Percentiles rank a stretch among this genome's conserved stretches.
phyloP scores from a whole-genome alignment of 2,329 filamentous ascomycete species.

The Cephalotrichum gorgonifer region DNA sequence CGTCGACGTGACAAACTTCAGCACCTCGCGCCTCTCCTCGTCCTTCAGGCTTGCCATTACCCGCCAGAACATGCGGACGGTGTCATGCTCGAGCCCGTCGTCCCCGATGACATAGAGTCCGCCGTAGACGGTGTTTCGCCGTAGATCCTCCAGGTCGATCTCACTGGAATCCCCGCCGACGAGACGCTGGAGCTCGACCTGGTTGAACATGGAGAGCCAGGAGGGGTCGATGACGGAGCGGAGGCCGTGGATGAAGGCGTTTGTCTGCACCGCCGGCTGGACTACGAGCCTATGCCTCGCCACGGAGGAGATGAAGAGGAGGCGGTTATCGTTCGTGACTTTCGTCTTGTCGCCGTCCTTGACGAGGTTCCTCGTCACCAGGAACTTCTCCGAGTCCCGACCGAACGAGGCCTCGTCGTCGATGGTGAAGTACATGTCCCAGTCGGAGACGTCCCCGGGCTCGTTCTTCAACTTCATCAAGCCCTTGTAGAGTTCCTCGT shows the following conservation, averaged over 20 bases:
- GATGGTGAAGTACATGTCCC: slow-evolving; percentile 72
- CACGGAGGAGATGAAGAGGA: slow-evolving; percentile 90
- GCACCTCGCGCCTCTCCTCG: slow-evolving; percentile 67
- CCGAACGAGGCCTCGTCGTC: slow-evolving; percentile 52
- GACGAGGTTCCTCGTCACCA: slow-evolving; percentile 65
- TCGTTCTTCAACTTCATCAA: slow-evolving; percentile 79
- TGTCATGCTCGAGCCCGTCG: slow-evolving; percentile 76
- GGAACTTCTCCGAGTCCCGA: slow-evolving; percentile 30
- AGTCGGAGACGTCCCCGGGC: slow-evolving; percentile 63
- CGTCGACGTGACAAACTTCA: slow-evolving; percentile 94
- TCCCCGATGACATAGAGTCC: slow-evolving; percentile 86
- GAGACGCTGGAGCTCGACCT: slow-evolving; percentile 84
- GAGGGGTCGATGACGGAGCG: slow-evolving; percentile 79
- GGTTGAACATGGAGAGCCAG: slow-evolving; percentile 99
- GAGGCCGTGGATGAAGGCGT: slow-evolving; percentile 78
- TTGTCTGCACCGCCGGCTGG: slow-evolving; percentile 73
- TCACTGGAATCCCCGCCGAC: slow-evolving; percentile 79
- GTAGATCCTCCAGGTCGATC: slow-evolving; percentile 80
- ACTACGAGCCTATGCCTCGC: slow-evolving; percentile 75
- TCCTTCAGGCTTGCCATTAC: slow-evolving; percentile 72
- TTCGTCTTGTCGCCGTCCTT: slow-evolving; percentile 63
- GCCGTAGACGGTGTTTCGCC: slow-evolving; percentile 74
- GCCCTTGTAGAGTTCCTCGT: slow-evolving; percentile 83
- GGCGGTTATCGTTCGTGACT: slow-evolving; percentile 86
- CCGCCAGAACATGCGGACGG: slow-evolving; percentile 81